phyloP scores from a whole-genome alignment of 2,329 filamentous ascomycete genomes.

The Fusarium sp. region DNA sequence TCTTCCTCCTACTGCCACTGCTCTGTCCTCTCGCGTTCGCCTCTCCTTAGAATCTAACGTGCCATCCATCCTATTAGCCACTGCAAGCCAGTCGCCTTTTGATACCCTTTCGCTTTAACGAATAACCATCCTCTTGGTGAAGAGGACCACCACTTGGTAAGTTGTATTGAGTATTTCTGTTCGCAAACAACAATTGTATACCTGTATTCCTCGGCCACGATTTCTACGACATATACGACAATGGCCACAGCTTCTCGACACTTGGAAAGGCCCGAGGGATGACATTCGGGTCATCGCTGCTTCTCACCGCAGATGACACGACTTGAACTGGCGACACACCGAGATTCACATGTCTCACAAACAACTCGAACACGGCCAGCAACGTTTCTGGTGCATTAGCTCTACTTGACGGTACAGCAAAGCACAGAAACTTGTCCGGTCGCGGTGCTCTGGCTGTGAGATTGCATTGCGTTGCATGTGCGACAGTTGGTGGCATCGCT shows the following conservation, averaged over 20 bases:
- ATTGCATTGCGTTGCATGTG: slow-evolving; percentile 36
- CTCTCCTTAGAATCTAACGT: slow-evolving; percentile 37
- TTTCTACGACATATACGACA: not conserved
- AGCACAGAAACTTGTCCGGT: slow-evolving; percentile 21
- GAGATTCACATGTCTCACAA: slow-evolving; percentile 27
- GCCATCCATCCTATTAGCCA: slow-evolving; percentile 21
- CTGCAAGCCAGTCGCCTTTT: slow-evolving; percentile 46
- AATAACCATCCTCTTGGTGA: slow-evolving; percentile 29
- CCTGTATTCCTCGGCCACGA: not conserved
- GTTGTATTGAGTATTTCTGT: slow-evolving; percentile 28
- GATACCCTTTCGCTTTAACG: slow-evolving; percentile 36
- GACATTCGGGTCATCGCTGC: slow-evolving; percentile 16
- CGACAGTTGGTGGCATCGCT: slow-evolving; percentile 30
- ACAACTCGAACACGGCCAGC: slow-evolving; percentile 4
- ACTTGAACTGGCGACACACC: slow-evolving; percentile 8
- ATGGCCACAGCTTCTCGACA: slow-evolving; percentile 4
- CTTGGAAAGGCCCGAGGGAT: not conserved
- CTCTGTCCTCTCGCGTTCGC: slow-evolving; percentile 43
- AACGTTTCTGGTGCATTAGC: slow-evolving; percentile 10
- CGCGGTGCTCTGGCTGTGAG: slow-evolving; percentile 20
- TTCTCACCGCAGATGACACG: not conserved
- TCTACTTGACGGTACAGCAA: not conserved
- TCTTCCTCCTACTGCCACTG: slow-evolving; percentile 31
- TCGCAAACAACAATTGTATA: not conserved
- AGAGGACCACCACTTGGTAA: slow-evolving; percentile 44